phyloP scores from a whole-genome alignment of 2,329 filamentous ascomycete genomes.

The Trichoderma endophyticum region DNA sequence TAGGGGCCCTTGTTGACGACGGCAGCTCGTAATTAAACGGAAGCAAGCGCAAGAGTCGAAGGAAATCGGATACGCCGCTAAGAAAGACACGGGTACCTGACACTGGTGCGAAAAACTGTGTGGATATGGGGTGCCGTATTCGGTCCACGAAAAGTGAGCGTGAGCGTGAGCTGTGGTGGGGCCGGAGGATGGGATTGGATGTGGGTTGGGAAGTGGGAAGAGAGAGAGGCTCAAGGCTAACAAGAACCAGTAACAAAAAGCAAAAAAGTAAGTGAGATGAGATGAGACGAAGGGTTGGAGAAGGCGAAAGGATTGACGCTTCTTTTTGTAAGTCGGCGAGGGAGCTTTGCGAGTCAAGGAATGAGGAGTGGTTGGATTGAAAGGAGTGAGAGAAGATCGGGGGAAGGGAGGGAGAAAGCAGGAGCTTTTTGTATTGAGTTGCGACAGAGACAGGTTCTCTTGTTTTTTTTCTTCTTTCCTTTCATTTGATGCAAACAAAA shows the following conservation, averaged over 20 bases:
- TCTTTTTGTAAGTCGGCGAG: background rate
- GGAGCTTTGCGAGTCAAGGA: background rate
- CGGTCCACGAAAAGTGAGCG: background rate
- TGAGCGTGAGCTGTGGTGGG: conserved; percentile 13
- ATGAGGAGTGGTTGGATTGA: background rate
- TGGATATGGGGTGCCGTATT: conserved; percentile 21
- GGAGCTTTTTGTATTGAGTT: conserved; percentile 9
- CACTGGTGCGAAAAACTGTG: conserved; percentile 19
- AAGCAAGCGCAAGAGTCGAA: background rate
- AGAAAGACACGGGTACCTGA: conserved; percentile 25
- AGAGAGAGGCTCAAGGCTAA: background rate
- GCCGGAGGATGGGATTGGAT: background rate
- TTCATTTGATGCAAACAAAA: conserved; percentile 11
- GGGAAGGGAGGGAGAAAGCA: background rate
- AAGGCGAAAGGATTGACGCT: background rate
- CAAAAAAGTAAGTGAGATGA: background rate
- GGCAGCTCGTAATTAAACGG: conserved; percentile 15
- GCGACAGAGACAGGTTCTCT: background rate
- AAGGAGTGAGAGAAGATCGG: background rate
- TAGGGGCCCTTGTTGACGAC: conserved; percentile 15
- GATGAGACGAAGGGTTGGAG: background rate
- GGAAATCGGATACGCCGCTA: conserved; percentile 16
- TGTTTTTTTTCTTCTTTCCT: background rate
- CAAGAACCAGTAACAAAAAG: background rate
- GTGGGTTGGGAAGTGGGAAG: background rate